Conservation (phyloP, 768 basidiomycete species). For the Pisolithus orientalis region DNA sequence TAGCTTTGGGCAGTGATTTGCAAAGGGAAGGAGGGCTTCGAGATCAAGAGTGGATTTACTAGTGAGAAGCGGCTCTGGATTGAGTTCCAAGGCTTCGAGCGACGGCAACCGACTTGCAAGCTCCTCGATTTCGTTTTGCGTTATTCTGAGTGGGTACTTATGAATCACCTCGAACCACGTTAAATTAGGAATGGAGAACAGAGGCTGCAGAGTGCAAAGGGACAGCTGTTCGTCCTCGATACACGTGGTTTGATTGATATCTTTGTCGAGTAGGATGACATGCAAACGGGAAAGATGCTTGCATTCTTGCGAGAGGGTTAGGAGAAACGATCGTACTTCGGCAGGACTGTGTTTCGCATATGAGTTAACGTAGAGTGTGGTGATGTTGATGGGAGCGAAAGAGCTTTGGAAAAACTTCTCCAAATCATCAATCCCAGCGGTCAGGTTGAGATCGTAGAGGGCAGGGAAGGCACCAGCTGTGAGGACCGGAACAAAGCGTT, state of each 20-base stretch:
- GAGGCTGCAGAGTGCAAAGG: constrained; percentile 30
- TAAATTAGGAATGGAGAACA: constrained; percentile 28
- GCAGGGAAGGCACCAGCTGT: constrained; percentile 46
- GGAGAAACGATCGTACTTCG: constrained; percentile 37
- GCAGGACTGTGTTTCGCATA: constrained; percentile 37
- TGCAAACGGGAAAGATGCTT: constrained; percentile 40
- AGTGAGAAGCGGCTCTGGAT: constrained; percentile 38
- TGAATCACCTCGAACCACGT: constrained; percentile 28
- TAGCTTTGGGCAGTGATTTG: constrained; percentile 33
- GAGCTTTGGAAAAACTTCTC: constrained; percentile 37
- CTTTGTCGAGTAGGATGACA: constrained; percentile 27
- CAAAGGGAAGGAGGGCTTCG: constrained; percentile 34
- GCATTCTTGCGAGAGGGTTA: constrained; percentile 41
- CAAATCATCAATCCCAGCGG: constrained; percentile 38
- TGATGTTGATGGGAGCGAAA: constrained; percentile 45
- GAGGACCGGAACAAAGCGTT: constrained; percentile 38
- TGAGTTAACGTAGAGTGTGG: constrained; percentile 47
- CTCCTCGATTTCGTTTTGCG: constrained; percentile 37
- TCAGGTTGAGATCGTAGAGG: constrained; percentile 47
- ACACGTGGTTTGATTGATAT: constrained; percentile 6
- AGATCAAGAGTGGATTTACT: constrained; percentile 28
- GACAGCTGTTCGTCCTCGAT: constrained; percentile 24
- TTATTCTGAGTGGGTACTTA: constrained; percentile 27
- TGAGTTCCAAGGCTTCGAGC: constrained; percentile 38
- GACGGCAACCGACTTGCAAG: constrained; percentile 42